Evolutionary conservation across 1,139 yeast species (phyloP).

Genomic region (Pichia sp.): DNA sequence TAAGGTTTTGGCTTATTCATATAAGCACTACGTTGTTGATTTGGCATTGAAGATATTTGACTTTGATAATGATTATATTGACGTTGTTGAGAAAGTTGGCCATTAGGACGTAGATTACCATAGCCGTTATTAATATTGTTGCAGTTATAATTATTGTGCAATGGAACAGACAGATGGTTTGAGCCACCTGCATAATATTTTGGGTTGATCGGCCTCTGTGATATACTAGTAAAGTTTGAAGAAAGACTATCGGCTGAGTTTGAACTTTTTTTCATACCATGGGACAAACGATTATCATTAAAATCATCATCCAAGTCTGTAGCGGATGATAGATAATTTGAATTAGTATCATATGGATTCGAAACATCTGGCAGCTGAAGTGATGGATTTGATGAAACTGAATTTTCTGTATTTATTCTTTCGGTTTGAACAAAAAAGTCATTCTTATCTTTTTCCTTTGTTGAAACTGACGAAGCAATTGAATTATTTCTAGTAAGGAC

Average conservation of each 20-base stretch:
- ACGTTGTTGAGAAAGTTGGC: background rate
- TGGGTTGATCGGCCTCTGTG: constrained; percentile 73
- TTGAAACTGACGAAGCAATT: background rate
- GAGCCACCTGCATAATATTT: constrained; percentile 35
- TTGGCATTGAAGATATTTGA: constrained; percentile 9
- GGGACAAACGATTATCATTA: constrained; percentile 9
- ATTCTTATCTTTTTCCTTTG: constrained; percentile 6
- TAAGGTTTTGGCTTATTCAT: constrained; percentile 16
- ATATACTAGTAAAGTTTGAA: constrained; percentile 73
- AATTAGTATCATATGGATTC: constrained; percentile 22
- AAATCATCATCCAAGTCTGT: background rate
- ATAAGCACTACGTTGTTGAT: constrained; percentile 4
- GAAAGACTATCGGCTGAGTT: constrained; percentile 9
- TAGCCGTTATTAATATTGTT: background rate
- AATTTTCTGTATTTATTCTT: constrained; percentile 1
- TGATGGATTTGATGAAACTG: constrained; percentile 6
- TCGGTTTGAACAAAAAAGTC: background rate
- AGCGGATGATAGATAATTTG: background rate
- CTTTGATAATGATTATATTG: constrained; percentile 9
- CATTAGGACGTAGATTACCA: background rate
- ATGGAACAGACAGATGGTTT: background rate
- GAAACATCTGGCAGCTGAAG: constrained; percentile 23
- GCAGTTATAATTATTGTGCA: background rate
- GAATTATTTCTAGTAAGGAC: constrained; percentile 1
- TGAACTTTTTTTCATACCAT: constrained; percentile 1